Base-by-base conservation (phyloP, 257 asterid species). In the Mentha longifolia region DNA sequence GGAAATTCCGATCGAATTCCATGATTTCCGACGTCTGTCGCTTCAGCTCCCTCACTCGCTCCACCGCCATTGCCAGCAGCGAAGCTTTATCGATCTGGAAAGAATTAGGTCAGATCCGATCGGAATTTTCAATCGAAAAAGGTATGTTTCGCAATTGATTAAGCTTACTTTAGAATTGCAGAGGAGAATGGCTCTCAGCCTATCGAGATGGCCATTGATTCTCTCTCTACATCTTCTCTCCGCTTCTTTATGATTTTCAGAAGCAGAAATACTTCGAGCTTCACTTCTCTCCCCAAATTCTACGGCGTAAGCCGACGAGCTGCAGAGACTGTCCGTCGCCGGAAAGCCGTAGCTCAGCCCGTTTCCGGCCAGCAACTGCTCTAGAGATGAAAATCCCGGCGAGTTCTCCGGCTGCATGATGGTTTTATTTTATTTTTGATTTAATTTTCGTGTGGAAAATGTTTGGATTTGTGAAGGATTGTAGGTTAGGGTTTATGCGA, bases 31-130 rank as follows among this genome's bases (percentile, higher is more conserved):
- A 86, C 2, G 96, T 76, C 39, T 86, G 69, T 31, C 75, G 77
- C 58, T 86, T 86, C 16, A 89, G 70, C 7, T 89, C 96, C 37
- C 71, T 75, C 60, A 89, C 85, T 15, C 81, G 81, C 60, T 86
- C 43, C 22, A 89, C 92, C 50, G 83, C 96, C 74, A 81, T 85
- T 37, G 83, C 89, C 33, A 89, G 89, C 35, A 89, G 73, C 33
- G 96, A 80, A 39, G 96, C 96, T 83, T 89, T 89, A 60, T 89
- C 96, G 22, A 81, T 86, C 95, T 88, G 84, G 33, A 12, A 19
- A n/a, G n/a, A 50, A 17, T 51, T 51, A 17, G 28, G 25, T 13
- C 6, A 50, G n/a, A 17, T 22, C 25, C 25, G 25, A 22, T 22
- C 25, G 25, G 25, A 22, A 22, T 22, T 22, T 50, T 7, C 0